Base-by-base conservation (phyloP, 176 grass and related monocot species). In the Luzula sylvatica region DNA sequence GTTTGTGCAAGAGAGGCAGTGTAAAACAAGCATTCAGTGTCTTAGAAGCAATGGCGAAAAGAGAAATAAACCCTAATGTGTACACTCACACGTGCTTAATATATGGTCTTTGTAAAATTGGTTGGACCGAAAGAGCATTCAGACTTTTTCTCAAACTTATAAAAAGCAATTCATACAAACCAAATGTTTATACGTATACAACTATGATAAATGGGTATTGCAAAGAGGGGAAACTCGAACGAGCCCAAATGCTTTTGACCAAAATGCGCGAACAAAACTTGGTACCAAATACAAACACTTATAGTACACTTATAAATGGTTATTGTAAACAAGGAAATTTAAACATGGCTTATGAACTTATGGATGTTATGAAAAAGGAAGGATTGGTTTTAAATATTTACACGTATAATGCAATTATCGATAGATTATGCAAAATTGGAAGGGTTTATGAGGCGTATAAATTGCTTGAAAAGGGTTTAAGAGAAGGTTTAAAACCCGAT, bases 131-230 rank as follows among this genome's bases (percentile, higher is more conserved):
- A 65, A 46, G 81, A 39, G 92, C 92, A 0, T 96, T 96, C 53
- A 60, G 75, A 18, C 75, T 96, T 54, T 96, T 96, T 62, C 51
- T 89, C 65, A 89, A 96, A 70, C 92, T 96, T 24, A 46, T 89
- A 20, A 82, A 67, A 62, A 89, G 85, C 21, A 77, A 72, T 56
- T 79, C 39, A 0, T 96, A 96, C 72, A 86, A 79, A 72, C 90
- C 84, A 0, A 89, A 96, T 44, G 76, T 89, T 24, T 77, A 81
- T 28, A 86, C 71, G 0, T 96, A 96, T 59, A 96, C 90, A 16
- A 74, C 74, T 28, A 96, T 96, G 90, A 89, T 96, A 8, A 56
- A 44, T 56, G 90, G 81, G 28, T 96, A 88, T 43, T 95, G 83
- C 49, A 86, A 76, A 42, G 90, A 95, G 71, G 58, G 67, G 11